Evolutionary conservation across 805 yeast species (phyloP).

Genomic region (Komagataella pastoris): DNA sequence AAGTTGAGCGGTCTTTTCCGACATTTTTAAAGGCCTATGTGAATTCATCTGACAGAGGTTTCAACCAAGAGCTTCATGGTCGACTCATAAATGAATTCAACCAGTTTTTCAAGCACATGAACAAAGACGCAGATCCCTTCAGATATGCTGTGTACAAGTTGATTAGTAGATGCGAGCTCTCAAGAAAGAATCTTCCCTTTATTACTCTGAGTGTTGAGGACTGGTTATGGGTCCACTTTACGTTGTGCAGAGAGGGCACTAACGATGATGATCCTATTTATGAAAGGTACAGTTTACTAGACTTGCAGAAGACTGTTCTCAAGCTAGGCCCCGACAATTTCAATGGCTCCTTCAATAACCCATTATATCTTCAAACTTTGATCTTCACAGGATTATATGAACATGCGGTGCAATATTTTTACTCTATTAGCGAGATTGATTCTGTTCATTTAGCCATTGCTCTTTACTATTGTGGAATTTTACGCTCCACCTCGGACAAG

Average conservation of each 20-base stretch:
- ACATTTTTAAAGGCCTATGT: constrained; percentile 62
- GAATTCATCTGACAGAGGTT: constrained; percentile 33
- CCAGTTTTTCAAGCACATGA: constrained; percentile 58
- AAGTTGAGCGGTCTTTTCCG: constrained; percentile 77
- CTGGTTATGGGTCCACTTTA: constrained; percentile 92
- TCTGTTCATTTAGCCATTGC: constrained; percentile 85
- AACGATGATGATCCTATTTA: constrained; percentile 35
- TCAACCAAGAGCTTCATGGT: constrained; percentile 57
- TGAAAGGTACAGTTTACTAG: constrained; percentile 60
- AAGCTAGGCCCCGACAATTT: constrained; percentile 67
- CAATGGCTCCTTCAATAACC: constrained; percentile 48
- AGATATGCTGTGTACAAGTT: constrained; percentile 84
- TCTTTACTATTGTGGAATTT: constrained; percentile 57
- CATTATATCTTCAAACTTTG: constrained; percentile 62
- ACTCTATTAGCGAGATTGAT: constrained; percentile 59
- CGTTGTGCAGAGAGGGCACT: constrained; percentile 49
- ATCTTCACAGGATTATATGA: constrained; percentile 73
- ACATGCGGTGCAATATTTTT: constrained; percentile 55
- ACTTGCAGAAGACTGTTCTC: constrained; percentile 59
- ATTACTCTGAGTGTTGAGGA: constrained; percentile 75
- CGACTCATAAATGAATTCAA: constrained; percentile 70
- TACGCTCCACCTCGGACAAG: constrained; percentile 24
- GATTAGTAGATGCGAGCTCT: constrained; percentile 77
- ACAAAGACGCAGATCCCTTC: constrained; percentile 72
- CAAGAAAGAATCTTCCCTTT: constrained; percentile 54